Evolutionary conservation across 2,329 filamentous ascomycete species (phyloP).

Genomic region (Aspergillus sergii): DNA sequence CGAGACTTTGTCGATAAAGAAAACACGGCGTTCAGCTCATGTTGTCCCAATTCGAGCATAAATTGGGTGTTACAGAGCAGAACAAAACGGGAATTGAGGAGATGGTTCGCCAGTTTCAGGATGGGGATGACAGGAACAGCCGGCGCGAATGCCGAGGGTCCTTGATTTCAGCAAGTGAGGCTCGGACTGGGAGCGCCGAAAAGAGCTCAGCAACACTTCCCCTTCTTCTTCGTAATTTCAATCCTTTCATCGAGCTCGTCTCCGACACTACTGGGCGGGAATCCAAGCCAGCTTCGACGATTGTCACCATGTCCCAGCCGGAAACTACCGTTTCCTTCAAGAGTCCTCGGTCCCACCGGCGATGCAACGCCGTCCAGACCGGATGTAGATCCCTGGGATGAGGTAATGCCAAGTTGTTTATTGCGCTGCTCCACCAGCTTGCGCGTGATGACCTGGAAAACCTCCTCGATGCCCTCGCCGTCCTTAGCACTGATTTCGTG

Average conservation of each 20-base stretch:
- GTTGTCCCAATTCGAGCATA: constrained; percentile 98
- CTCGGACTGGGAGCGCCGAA: background rate
- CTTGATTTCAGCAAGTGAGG: constrained; percentile 34
- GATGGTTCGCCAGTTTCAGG: constrained; percentile 96
- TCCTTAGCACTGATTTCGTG: constrained; percentile 95
- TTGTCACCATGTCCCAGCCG: constrained; percentile 62
- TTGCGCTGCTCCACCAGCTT: constrained; percentile 75
- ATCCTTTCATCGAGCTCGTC: constrained; percentile 36
- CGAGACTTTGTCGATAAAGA: background rate
- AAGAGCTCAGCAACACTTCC: constrained; percentile 43
- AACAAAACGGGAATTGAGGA: constrained; percentile 99
- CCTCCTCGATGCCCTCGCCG: constrained; percentile 93
- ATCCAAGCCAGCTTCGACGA: constrained; percentile 67
- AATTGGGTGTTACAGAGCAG: constrained; percentile 97
- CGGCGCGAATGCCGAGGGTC: constrained; percentile 84
- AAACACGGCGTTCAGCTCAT: constrained; percentile 69
- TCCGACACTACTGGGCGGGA: constrained; percentile 53
- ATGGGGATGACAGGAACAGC: constrained; percentile 96
- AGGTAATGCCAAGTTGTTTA: constrained; percentile 50
- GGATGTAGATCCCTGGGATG: constrained; percentile 50
- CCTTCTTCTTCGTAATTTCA: constrained; percentile 36
- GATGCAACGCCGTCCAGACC: constrained; percentile 40
- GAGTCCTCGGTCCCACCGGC: constrained; percentile 52
- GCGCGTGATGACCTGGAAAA: constrained; percentile 86
- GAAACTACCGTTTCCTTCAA: constrained; percentile 60